Evolutionary conservation across 2,329 filamentous ascomycete species (phyloP).

Genomic region (Fusarium floridanum): DNA sequence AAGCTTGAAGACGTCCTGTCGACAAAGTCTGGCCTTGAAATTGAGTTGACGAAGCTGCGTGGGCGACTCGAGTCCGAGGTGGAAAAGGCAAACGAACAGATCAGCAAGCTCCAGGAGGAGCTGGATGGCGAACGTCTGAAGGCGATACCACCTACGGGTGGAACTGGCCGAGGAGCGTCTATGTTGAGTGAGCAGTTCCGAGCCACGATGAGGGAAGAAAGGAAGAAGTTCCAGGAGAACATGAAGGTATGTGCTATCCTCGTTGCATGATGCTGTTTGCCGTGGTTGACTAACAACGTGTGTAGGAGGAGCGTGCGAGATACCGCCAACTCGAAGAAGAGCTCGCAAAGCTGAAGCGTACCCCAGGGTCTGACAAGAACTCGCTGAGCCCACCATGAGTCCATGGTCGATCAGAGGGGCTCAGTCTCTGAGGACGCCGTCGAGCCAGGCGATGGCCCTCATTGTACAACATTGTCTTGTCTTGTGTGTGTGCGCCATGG

Average conservation of each 20-base stretch:
- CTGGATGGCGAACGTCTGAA: constrained; percentile 65
- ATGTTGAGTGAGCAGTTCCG: constrained; percentile 70
- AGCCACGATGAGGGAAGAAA: constrained; percentile 68
- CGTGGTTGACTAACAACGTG: constrained; percentile 45
- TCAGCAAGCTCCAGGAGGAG: constrained; percentile 62
- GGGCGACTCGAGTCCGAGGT: constrained; percentile 58
- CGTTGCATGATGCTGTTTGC: neutral
- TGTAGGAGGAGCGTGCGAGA: constrained; percentile 63
- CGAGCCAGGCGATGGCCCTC: neutral
- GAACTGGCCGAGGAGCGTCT: constrained; percentile 58
- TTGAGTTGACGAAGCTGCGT: constrained; percentile 46
- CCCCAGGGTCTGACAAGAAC: constrained; percentile 58
- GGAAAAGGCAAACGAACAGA: constrained; percentile 51
- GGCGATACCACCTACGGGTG: constrained; percentile 52
- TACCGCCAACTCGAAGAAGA: constrained; percentile 66
- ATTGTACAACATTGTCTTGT: constrained; percentile 34
- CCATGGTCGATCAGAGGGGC: neutral
- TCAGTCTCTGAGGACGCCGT: neutral
- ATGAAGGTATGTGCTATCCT: constrained; percentile 58
- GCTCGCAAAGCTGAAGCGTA: constrained; percentile 58
- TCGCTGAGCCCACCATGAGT: constrained; percentile 56
- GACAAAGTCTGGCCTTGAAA: constrained; percentile 38
- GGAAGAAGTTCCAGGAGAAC: constrained; percentile 69
- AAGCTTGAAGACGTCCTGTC: constrained; percentile 50
- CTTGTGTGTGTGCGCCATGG: constrained; percentile 2